Conservation (phyloP, 768 basidiomycete genomes). For the Suillus ampliporus region DNA sequence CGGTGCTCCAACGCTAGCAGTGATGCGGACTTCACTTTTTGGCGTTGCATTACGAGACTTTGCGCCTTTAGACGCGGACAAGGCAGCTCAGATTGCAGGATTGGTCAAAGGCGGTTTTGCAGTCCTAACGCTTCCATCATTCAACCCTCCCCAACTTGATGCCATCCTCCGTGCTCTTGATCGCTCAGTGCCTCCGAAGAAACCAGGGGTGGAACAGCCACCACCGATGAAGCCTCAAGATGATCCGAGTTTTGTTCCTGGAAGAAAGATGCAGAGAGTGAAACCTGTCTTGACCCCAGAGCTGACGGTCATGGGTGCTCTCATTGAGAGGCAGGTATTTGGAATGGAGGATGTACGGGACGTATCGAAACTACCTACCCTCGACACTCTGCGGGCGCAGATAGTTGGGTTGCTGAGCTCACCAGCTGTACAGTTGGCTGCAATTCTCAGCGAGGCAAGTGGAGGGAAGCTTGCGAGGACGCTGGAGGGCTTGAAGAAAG, state of each 20-base stretch:
- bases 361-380: constrained; percentile 75
- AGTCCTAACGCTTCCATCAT: constrained; percentile 64
- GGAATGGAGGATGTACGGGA: constrained; percentile 60
- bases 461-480: constrained; percentile 75
- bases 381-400: constrained; percentile 80
- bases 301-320: constrained; percentile 74
- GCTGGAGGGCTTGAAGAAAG: constrained; percentile 74
- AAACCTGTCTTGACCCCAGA: constrained; percentile 64
- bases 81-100: constrained; percentile 58
- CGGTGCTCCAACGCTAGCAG: constrained; percentile 59
- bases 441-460: constrained; percentile 68
- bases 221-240: constrained; percentile 58
- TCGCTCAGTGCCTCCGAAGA: constrained; percentile 65
- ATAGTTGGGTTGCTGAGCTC: constrained; percentile 83
- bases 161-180: constrained; percentile 71
- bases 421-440: constrained; percentile 75
- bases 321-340: constrained; percentile 80
- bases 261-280: constrained; percentile 66
- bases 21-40: constrained; percentile 80
- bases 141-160: constrained; percentile 76
- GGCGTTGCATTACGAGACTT: constrained; percentile 76
- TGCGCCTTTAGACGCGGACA: constrained; percentile 51
- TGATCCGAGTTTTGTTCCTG: constrained; percentile 67
- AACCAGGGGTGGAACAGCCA: constrained; percentile 56
- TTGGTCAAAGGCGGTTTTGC: constrained; percentile 66